Evolutionary conservation across 2,329 filamentous ascomycete species (phyloP).

Genomic region (Aspergillus floridensis): DNA sequence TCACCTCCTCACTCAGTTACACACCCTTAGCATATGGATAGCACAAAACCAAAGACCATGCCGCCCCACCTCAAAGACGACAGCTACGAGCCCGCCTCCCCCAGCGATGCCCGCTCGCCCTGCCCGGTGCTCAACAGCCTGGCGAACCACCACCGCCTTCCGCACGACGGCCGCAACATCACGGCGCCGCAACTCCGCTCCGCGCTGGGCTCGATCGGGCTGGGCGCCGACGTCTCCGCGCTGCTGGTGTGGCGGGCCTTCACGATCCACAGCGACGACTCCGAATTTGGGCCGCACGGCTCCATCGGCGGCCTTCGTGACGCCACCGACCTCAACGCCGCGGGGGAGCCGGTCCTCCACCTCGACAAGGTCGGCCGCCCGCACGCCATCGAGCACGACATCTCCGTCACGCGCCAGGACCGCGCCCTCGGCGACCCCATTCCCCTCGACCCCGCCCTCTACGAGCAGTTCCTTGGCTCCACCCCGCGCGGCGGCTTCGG

Average conservation of each 20-base stretch:
- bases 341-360: slow-evolving; percentile 10
- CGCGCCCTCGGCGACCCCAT: slow-evolving; percentile 16
- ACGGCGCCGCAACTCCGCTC: slow-evolving; percentile 11
- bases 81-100: slow-evolving; percentile 4
- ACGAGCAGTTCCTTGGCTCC: slow-evolving; percentile 3
- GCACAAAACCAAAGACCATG: neutral
- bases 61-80: neutral
- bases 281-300: slow-evolving; percentile 1
- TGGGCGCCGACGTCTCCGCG: slow-evolving; percentile 6
- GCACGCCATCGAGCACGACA: slow-evolving; percentile 18
- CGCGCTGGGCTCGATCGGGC: slow-evolving; percentile 11
- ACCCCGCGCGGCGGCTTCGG: neutral
- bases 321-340: slow-evolving; percentile 8
- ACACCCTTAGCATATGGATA: neutral
- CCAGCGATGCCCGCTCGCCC: slow-evolving; percentile 13
- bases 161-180: slow-evolving; percentile 16
- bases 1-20: neutral
- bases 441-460: slow-evolving; percentile 3
- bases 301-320: slow-evolving; percentile 13
- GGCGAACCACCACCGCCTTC: slow-evolving; percentile 18
- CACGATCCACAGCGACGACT: slow-evolving; percentile 15
- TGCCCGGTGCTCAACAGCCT: slow-evolving; percentile 18
- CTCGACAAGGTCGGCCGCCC: slow-evolving; percentile 18
- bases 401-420: slow-evolving; percentile 18
- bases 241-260: slow-evolving; percentile 12